Percentiles rank a stretch among this genome's conserved stretches.
Conservation (phyloP, 306 rosid genomes). For the Cucumis hystrix region DNA sequence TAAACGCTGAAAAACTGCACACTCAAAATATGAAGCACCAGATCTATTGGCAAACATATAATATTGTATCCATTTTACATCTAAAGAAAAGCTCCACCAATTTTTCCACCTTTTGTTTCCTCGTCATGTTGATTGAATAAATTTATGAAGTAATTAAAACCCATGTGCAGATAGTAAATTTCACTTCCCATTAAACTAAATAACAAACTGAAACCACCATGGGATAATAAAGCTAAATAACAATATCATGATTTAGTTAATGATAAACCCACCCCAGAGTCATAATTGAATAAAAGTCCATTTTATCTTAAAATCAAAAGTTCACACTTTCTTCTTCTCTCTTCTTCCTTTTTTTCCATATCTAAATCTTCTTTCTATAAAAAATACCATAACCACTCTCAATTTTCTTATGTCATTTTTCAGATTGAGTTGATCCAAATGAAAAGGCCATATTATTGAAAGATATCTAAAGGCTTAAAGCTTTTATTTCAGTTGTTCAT, state of each 20-base stretch:
- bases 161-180: too few species aligned
- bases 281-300: background rate
- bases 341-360: background rate
- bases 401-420: background rate
- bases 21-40: too few species aligned
- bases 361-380: background rate
- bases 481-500: background rate
- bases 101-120: too few species aligned
- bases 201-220: too few species aligned
- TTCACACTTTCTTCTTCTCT: background rate
- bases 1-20: too few species aligned
- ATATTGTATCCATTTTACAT: too few species aligned
- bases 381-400: background rate
- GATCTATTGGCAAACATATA: too few species aligned
- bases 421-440: background rate
- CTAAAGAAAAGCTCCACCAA: too few species aligned
- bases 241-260: background rate
- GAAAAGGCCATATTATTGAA: background rate
- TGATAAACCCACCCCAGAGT: background rate
- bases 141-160: too few species aligned
- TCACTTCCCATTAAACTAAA: too few species aligned
- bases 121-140: too few species aligned
- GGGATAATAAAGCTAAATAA: too few species aligned
- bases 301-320: background rate
- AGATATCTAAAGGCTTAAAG: background rate